phyloP scores from a whole-genome alignment of 352 stramenopile genomes.

The Peronospora farinosa region DNA sequence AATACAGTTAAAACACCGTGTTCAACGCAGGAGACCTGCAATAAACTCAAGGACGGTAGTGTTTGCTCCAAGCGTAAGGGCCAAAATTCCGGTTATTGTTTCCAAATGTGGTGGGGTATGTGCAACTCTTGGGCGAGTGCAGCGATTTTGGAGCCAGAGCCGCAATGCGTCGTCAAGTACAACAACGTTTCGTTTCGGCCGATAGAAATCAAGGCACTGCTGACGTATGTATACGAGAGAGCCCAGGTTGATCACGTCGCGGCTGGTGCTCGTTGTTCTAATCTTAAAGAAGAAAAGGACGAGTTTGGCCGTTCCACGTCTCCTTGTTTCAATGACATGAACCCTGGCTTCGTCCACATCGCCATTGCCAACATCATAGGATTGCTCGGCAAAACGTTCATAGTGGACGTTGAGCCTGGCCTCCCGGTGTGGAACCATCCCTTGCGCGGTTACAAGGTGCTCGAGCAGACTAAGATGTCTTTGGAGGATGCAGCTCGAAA shows the following conservation, averaged over 20 bases:
- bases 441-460: constrained; percentile 35
- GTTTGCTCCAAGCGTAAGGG: constrained; percentile 24
- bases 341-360: constrained; percentile 42
- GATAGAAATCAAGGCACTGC: constrained; percentile 42
- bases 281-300: constrained; percentile 16
- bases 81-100: constrained; percentile 26
- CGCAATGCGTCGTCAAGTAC: constrained; percentile 33
- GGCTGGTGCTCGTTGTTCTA: constrained; percentile 30
- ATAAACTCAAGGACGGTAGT: background rate
- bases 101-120: constrained; percentile 42
- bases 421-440: constrained; percentile 51
- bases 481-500: constrained; percentile 23
- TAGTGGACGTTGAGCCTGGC: constrained; percentile 34
- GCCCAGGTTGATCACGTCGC: constrained; percentile 12
- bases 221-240: constrained; percentile 42
- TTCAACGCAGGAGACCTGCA: background rate
- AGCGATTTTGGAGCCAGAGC: constrained; percentile 37
- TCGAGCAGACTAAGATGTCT: constrained; percentile 27
- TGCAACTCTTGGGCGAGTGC: constrained; percentile 44
- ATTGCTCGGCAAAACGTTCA: constrained; percentile 31
- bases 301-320: constrained; percentile 37
- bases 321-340: constrained; percentile 36
- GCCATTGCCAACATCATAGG: constrained; percentile 38
- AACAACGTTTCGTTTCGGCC: constrained; percentile 47
- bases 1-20: background rate